These are phyloP conservation scores for Globisporangium orthogonon DNA, from an alignment of 352 stramenopile genomes.

Conservation along the genomic window DNA sequence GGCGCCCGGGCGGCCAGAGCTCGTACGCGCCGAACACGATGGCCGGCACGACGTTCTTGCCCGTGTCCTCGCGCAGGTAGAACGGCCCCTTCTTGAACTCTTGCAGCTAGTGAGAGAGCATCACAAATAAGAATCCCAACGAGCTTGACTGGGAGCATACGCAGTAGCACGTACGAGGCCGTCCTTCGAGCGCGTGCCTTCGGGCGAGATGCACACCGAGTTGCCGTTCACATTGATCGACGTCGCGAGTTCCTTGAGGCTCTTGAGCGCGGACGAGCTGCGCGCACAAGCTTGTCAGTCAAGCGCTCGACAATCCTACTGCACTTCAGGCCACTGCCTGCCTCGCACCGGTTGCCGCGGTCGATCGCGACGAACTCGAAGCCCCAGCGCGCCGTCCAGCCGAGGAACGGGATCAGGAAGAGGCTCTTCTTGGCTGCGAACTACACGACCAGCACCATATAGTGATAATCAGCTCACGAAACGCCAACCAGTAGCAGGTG, in stretches of 20 bases:
- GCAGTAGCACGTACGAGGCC: constrained; percentile 32
- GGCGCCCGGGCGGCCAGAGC: constrained; percentile 64
- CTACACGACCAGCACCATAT: constrained; percentile 9
- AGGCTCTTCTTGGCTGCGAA: constrained; percentile 84
- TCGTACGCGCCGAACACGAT: constrained; percentile 81
- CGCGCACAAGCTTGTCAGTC: neutral
- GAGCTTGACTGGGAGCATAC: neutral
- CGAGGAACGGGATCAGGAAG: constrained; percentile 73
- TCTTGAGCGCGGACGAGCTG: constrained; percentile 55
- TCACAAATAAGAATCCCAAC: no score
- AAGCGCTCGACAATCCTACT: no score
- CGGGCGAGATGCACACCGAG: constrained; percentile 78
- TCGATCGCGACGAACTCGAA: constrained; percentile 82
- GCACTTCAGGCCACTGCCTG: no score
- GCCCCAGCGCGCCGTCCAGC: constrained; percentile 65
- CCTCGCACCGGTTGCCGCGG: constrained; percentile 49
- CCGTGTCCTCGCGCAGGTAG: constrained; percentile 76
- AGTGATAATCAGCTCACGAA: no score
- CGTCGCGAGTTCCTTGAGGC: constrained; percentile 57
- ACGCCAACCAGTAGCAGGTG: no score
- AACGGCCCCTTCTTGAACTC: constrained; percentile 87
- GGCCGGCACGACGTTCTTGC: constrained; percentile 73
- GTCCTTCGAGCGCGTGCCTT: constrained; percentile 80
- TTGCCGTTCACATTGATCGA: constrained; percentile 67
- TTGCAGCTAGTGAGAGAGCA: constrained; percentile 44